Evolutionary conservation across 2,329 filamentous ascomycete genomes (phyloP).

Genomic region (Orbilia blumenaviensis): DNA sequence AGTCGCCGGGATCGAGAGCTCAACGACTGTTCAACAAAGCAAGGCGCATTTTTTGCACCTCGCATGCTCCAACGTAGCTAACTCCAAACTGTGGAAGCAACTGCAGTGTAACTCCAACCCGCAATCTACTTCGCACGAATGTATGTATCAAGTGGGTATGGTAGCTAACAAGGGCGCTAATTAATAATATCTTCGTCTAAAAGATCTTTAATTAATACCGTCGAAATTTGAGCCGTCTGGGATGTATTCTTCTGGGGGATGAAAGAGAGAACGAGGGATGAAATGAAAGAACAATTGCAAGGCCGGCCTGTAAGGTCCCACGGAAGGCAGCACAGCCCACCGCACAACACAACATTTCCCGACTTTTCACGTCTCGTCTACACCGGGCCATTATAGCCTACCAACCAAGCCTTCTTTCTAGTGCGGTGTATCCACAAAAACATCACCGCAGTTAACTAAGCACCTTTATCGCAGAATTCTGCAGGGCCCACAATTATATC

Average conservation of each 20-base stretch:
- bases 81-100: not conserved
- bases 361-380: not conserved
- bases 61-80: not conserved
- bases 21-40: too few species aligned
- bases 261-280: not conserved
- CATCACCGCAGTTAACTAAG: not conserved
- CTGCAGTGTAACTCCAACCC: not conserved
- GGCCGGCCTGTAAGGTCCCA: not conserved
- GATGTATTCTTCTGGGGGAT: not conserved
- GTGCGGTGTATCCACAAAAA: not conserved
- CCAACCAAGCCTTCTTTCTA: not conserved
- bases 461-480: too few species aligned
- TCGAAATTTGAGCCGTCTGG: not conserved
- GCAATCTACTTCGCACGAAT: not conserved
- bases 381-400: not conserved
- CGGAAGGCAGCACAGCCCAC: not conserved
- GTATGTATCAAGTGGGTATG: not conserved
- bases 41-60: constrained; percentile 19
- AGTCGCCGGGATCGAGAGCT: too few species aligned
- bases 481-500: not conserved
- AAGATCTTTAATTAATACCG: too few species aligned
- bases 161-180: not conserved
- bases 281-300: too few species aligned
- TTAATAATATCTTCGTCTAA: too few species aligned
- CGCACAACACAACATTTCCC: not conserved